phyloP scores from a whole-genome alignment of 495 filamentous ascomycete genomes.

The Penicillium samsonianum region DNA sequence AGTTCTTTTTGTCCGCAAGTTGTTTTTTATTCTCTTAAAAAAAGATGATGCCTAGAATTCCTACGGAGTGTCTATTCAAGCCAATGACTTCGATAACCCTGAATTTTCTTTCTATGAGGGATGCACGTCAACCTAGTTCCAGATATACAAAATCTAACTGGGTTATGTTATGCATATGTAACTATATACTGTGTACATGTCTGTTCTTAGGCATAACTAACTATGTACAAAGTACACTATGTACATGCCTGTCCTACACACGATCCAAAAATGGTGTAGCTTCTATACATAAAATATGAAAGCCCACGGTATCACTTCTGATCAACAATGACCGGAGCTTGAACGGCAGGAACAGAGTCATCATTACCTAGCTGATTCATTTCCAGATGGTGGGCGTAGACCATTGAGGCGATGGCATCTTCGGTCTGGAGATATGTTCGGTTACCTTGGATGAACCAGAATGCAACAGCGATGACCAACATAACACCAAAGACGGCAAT shows the following conservation, averaged over 20 bases:
- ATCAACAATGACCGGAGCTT: neutral
- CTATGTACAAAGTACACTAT: too few species aligned
- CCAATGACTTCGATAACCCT: neutral
- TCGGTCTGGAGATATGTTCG: conserved; percentile 44
- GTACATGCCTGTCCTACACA: neutral
- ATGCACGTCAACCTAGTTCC: neutral
- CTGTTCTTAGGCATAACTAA: too few species aligned
- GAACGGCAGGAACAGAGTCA: neutral
- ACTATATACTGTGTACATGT: neutral
- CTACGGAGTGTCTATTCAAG: neutral
- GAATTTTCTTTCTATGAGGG: neutral
- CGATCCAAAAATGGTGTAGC: neutral
- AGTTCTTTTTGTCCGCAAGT: neutral
- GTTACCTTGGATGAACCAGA: conserved; percentile 46
- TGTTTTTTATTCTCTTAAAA: too few species aligned
- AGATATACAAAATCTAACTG: neutral
- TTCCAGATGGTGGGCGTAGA: conserved; percentile 44
- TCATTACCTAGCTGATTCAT: conserved; percentile 9
- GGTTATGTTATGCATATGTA: neutral
- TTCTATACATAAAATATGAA: neutral
- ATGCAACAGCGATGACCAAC: conserved; percentile 45
- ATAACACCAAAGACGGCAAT: conserved; percentile 54
- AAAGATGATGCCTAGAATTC: too few species aligned
- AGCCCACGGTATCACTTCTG: neutral
- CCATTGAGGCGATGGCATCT: conserved; percentile 43